A percentile compares a stretch with the other conserved stretches of the same genome.
phyloP scores from a whole-genome alignment of 768 basidiomycete species.

The Boletus subparvulus region DNA sequence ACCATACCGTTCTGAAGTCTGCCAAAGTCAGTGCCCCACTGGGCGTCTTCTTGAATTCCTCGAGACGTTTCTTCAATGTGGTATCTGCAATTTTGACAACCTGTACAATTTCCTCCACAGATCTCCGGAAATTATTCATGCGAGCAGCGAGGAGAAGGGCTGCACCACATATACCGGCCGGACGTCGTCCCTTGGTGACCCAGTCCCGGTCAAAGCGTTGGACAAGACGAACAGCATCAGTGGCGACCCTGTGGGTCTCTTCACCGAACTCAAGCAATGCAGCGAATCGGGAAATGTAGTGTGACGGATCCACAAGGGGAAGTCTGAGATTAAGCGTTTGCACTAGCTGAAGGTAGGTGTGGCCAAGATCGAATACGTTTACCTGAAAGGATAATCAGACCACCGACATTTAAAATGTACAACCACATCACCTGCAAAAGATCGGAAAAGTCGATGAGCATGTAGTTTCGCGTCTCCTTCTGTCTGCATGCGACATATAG shows the following conservation, averaged over 20 bases:
- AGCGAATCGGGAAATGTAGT: conserved; percentile 95
- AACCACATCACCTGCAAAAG: conserved; percentile 66
- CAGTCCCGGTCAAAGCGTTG: conserved; percentile 94
- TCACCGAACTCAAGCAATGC: conserved; percentile 95
- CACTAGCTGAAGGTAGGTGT: conserved; percentile 92
- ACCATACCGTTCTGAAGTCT: conserved; percentile 88
- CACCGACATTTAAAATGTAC: not conserved
- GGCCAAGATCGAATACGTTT: conserved; percentile 96
- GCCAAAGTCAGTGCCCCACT: conserved; percentile 83
- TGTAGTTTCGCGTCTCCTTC: conserved; percentile 87
- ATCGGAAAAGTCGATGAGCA: conserved; percentile 99
- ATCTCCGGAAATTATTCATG: conserved; percentile 96
- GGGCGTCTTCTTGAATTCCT: conserved; percentile 91
- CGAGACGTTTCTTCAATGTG: conserved; percentile 87
- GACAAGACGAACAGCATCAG: conserved; percentile 91
- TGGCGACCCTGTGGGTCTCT: conserved; percentile 87
- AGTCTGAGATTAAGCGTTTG: conserved; percentile 82
- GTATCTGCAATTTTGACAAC: conserved; percentile 99
- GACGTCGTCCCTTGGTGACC: conserved; percentile 94
- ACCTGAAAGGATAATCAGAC: conserved; percentile 51
- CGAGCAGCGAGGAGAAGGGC: conserved; percentile 92
- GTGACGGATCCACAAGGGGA: conserved; percentile 91
- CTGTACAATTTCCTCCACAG: conserved; percentile 94
- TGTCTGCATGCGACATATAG: conserved; percentile 92
- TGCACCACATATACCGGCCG: conserved; percentile 97